phyloP scores from a whole-genome alignment of 2,329 filamentous ascomycete genomes.

The Penicillium sp. region DNA sequence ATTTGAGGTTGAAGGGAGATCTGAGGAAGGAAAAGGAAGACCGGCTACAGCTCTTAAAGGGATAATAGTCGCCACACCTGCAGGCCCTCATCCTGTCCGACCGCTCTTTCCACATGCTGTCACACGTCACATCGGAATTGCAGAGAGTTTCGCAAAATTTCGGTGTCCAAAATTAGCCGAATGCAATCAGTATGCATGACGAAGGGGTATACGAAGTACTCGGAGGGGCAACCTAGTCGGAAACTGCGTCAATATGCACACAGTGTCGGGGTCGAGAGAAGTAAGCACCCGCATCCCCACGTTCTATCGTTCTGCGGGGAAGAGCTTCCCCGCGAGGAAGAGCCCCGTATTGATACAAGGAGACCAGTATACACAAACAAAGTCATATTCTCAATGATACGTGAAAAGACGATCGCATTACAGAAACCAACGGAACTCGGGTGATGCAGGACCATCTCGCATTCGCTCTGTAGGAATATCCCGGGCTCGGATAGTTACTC shows the following conservation, averaged over 20 bases:
- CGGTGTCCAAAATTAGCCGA: background rate
- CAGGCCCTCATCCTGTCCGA: background rate
- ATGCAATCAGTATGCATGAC: background rate
- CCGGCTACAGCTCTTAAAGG: background rate
- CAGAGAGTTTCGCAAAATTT: background rate
- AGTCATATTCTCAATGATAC: background rate
- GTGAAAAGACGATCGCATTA: conserved; percentile 4
- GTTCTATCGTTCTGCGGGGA: too few species aligned
- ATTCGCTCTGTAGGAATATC: conserved; percentile 59
- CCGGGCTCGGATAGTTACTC: conserved; percentile 54
- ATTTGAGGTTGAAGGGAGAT: background rate
- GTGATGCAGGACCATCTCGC: conserved; percentile 54
- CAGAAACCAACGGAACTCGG: conserved; percentile 60
- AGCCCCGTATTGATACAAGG: too few species aligned
- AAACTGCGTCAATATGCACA: background rate
- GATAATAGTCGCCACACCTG: background rate
- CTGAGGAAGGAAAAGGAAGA: background rate
- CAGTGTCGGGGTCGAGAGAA: background rate
- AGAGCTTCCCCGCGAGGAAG: too few species aligned
- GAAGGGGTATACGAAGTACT: too few species aligned
- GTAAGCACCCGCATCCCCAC: too few species aligned
- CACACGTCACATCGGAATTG: background rate
- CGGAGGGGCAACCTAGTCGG: background rate
- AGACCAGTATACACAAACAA: background rate
- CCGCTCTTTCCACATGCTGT: background rate